A percentile compares a stretch with the other conserved stretches of the same genome.
These are phyloP conservation scores for Arbutus unedo DNA, from an alignment of 148 eudicot genomes.

Conservation along the genomic window DNA sequence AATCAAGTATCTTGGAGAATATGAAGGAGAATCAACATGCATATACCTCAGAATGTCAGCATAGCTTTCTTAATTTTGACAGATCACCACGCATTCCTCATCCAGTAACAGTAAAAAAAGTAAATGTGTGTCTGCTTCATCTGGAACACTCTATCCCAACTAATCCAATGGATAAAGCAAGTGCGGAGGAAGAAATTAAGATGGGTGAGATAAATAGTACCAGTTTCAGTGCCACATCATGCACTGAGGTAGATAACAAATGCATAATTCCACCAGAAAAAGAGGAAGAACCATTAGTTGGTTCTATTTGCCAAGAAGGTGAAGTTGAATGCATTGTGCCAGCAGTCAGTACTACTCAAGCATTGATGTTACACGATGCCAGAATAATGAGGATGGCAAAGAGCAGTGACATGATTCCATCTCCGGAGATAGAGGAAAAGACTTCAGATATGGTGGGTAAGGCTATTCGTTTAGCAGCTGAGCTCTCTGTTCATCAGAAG, in stretches of 20 bases:
- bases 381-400: constrained; percentile 3
- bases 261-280: constrained; percentile 24
- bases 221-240: constrained; percentile 17
- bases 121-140: constrained; percentile 15
- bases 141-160: constrained; percentile 24
- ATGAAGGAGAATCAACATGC: constrained; percentile 15
- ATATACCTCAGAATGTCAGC: constrained; percentile 15
- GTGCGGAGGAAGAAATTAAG: constrained; percentile 17
- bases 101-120: constrained; percentile 9
- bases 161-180: constrained; percentile 22
- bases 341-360: constrained; percentile 11
- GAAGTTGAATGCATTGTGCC: constrained; percentile 14
- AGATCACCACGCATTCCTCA: constrained; percentile 13
- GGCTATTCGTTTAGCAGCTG: constrained; percentile 21
- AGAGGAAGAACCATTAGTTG: constrained; percentile 23
- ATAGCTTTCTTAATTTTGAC: constrained; percentile 13
- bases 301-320: constrained; percentile 16
- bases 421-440: constrained; percentile 13
- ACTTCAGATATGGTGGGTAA: constrained; percentile 14
- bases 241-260: constrained; percentile 26
- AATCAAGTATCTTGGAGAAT: constrained; percentile 15
- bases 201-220: constrained; percentile 10
- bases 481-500: constrained; percentile 22
- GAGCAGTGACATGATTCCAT: constrained; percentile 11
- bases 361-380: neutral